Base-by-base conservation (phyloP, 2,329 filamentous ascomycete genomes). In the Aspergillus brasiliensis region DNA sequence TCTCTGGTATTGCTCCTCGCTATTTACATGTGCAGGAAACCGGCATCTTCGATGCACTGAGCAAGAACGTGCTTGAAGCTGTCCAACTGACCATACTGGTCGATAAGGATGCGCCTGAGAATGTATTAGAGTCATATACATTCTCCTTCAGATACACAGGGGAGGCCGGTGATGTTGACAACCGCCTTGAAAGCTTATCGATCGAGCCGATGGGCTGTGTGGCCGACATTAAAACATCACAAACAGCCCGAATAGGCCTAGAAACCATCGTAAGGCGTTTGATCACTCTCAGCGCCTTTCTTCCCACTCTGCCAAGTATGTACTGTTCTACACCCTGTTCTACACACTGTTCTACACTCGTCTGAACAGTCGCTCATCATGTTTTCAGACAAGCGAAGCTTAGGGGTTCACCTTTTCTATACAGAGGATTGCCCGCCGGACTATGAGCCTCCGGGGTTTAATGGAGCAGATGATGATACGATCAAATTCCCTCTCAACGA, bases 51-150 rank as follows among this genome's bases (percentile, higher is more conserved):
- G 74, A 79, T 17, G 80, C 80, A 5, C 63, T 84, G 4, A 68
- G 74, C 51, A 73, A 71, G 21, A 77, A 77, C 27, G 71, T 75
- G 23, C 73, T 84, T 3, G 73, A 76, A 27, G 76, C 77, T 2
- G 59, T 84, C n/a, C 78, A 83, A 59, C 64, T 84, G 31, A 80
- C 77, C 37, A 74, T 84, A 19, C 75, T 78, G 58, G 72, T 77
- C 28, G 73, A 79, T 60, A 72, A 73, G 19, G 64, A 75, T 17
- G 59, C 70, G 5, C 71, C 73, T 3, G 63, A 68, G 7, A 68
- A 78, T 28, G 75, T 83, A n/a, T 51, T 83, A 10, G 82, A 84
- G 67, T 76, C 75, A 4, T 84, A 83, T 66, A 81, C 77, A 1
- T 83, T 83, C 62, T 76, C 74, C 5, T 80, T 84, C 66, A 75